These are phyloP conservation scores for carrot (Daucus carota) DNA, from an alignment of 129 eudicot species.

Conservation along the genomic window DH1_v3.0 NC_030385.2:32658001-32658500, in stretches of 20 bases:
- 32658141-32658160: not conserved
- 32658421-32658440: conserved; percentile 83
- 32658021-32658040: not conserved
- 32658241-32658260: not conserved
- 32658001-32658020: not conserved
- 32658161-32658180: not conserved
- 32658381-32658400: conserved; percentile 97
- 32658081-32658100: conserved; percentile 2
- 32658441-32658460: conserved; percentile 96
- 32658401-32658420: conserved; percentile 92
- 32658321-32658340: conserved; percentile 58
- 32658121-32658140: not conserved
- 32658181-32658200: not conserved
- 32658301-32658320: not conserved
- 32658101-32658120: not conserved
- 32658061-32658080: not conserved
- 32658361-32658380: conserved; percentile 93
- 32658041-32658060: not conserved
- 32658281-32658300: not conserved
- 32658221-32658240: conserved; percentile 1
- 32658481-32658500: conserved; percentile 95
- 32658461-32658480: conserved; percentile 98
- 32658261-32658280: not conserved
- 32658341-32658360: conserved; percentile 98
- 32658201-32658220: not conserved